Base-by-base conservation (phyloP, 768 basidiomycete genomes). In the Chiua virens region DNA sequence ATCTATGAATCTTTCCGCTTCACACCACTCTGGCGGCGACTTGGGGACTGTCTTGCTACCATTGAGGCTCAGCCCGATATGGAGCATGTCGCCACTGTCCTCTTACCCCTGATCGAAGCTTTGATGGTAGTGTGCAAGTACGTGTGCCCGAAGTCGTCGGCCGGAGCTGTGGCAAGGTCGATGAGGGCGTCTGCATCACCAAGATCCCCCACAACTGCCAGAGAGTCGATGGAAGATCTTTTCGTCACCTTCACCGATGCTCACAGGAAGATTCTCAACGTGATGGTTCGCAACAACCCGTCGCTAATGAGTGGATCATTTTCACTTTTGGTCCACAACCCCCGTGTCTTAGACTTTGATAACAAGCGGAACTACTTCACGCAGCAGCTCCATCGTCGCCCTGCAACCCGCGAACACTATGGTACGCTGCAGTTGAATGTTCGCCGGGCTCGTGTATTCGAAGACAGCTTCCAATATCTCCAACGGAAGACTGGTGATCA, bases 81-180 rank as follows among this genome's bases (percentile, higher is more conserved):
- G 38, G 89, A 91, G 50, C 89, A 97, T 65, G 84, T 96, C 43
- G 92, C 92, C 5, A 95, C 90, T 2, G 92, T 98, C 14, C 76
- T 99, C 3, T 75, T 99, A 28, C 97, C 97, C 11, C 77, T 98
- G 42, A 97, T 99, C 53, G 97, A 99, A 69, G 83, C 95, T 2
- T 74, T 99, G 53, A 98, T 99, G 96, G 94, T 99, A 2, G 92
- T 99, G 35, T 97, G 92, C 81, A 97, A 97, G 70, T 92, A 95
- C 66, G 90, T 89, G 25, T 89, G 88, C 8, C 75, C 87, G 8
- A 86, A 86, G 58, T 71, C 78, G 3, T 61, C 75, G n/a, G 57
- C 72, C 0, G 73, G 73, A 15, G 69, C 64, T 25, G 57, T 78
- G 30, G 70, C 75, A 14, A 83, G 85, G 46, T 66, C 77, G 14